Base-by-base conservation (phyloP, 139 green algal species). In the Deuterostichococcus epilithicus region DNA sequence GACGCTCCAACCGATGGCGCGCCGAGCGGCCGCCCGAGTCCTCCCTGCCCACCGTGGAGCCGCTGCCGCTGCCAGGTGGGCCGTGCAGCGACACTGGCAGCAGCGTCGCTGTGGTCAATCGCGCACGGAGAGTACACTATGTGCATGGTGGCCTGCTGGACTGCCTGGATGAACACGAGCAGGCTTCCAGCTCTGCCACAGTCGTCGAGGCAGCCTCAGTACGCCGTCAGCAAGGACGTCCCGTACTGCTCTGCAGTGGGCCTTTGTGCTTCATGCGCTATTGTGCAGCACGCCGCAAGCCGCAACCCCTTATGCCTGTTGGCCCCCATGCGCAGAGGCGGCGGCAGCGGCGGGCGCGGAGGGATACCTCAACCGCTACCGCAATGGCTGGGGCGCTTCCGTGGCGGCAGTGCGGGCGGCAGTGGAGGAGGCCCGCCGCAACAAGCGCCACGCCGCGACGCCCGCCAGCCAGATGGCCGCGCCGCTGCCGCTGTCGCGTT, bases 351-450 rank as follows among this genome's bases (percentile, higher is more conserved):
- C 73, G 26, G 76, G 67, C 33, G 76, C 81, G 1, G 82, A 86
- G 69, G 74, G 47, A 34, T 91, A 87, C 75, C 44, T 81, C 39
- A 90, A 91, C 74, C 86, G 80, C 15, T 91, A 91, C 77, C 71
- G 76, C 52, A 83, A 86, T 66, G 84, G 66, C 32, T 91, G 85
- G 85, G 58, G 67, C 3, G 75, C 83, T n/a, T 75, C 78, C 10
- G 30, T 68, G 18, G 52, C 34, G 5, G 78, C 75, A 42, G 75
- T 80, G 13, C 68, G 74, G 26, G 63, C 66, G 8, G 68, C 70
- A 4, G 37, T 88, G 30, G 86, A 91, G 3, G 83, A 90, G 10
- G 45, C 47, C 23, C 76, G 70, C 44, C 73, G 78, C 36, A 42
- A 33, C n/a, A 83, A 80, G 74, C 60, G 77, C 68, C 75, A 78